Evolutionary conservation across 2,329 filamentous ascomycete species (phyloP).

Genomic region (Sclerotinia trifoliorum): DNA sequence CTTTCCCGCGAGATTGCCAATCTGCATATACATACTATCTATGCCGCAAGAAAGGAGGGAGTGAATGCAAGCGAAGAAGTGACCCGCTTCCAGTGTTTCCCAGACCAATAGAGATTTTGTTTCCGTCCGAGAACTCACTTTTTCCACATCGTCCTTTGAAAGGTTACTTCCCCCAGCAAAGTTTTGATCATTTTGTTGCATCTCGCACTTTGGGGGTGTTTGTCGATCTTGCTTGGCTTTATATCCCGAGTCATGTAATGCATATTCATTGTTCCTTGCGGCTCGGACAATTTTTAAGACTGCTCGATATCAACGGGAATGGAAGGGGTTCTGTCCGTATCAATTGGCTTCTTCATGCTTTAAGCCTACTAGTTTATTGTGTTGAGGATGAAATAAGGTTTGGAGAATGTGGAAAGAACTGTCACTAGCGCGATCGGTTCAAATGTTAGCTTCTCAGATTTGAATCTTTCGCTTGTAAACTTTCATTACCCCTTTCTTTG

Average conservation of each 20-base stretch:
- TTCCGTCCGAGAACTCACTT: not conserved
- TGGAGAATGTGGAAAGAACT: not conserved
- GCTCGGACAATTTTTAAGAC: not conserved
- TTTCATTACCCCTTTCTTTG: not conserved
- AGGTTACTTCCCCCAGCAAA: not conserved
- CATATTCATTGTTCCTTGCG: not conserved
- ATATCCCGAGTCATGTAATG: not conserved
- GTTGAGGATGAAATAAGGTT: constrained; percentile 9
- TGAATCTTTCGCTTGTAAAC: not conserved
- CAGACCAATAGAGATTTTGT: not conserved
- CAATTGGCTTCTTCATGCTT: not conserved
- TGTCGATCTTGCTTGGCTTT: constrained; percentile 2
- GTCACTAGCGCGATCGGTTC: not conserved
- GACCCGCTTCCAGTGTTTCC: not conserved
- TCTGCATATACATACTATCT: not conserved
- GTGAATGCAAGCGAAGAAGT: not conserved
- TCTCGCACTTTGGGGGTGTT: not conserved
- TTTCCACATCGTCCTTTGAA: not conserved
- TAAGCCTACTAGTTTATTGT: not conserved
- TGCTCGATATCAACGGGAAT: not conserved
- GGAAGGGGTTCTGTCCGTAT: not conserved
- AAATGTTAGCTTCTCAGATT: not conserved
- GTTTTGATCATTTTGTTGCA: not conserved
- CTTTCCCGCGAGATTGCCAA: not conserved
- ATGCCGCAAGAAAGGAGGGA: not conserved